These are phyloP conservation scores for Puccinia triticina DNA, from an alignment of 1,284 basidiomycete genomes.

Conservation along the genomic window DNA sequence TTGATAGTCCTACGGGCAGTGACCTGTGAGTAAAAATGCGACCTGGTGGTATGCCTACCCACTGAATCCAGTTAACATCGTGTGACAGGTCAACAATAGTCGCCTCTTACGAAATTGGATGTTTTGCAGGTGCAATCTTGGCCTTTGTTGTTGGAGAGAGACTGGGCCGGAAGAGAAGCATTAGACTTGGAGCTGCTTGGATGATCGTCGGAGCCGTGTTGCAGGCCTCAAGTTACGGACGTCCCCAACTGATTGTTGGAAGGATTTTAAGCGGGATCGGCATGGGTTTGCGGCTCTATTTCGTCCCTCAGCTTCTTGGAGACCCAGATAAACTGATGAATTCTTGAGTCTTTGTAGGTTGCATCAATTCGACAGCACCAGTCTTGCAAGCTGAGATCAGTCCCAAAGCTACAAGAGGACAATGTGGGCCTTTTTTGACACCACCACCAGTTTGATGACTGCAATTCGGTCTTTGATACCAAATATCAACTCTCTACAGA, in stretches of 20 bases:
- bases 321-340: neutral
- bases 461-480: neutral
- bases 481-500: slow-evolving; percentile 28
- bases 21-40: slow-evolving; percentile 25
- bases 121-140: slow-evolving; percentile 57
- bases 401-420: slow-evolving; percentile 58
- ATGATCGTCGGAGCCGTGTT: slow-evolving; percentile 58
- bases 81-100: slow-evolving; percentile 57
- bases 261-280: slow-evolving; percentile 50
- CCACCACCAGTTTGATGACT: neutral
- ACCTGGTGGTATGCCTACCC: neutral
- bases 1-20: slow-evolving; percentile 28
- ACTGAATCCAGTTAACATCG: slow-evolving; percentile 44
- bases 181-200: slow-evolving; percentile 57
- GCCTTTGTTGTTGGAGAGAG: slow-evolving; percentile 58
- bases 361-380: slow-evolving; percentile 59
- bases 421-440: slow-evolving; percentile 52
- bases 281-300: slow-evolving; percentile 43
- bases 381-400: slow-evolving; percentile 59
- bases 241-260: slow-evolving; percentile 57
- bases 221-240: slow-evolving; percentile 56
- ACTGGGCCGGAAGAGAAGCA: slow-evolving; percentile 57
- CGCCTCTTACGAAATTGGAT: slow-evolving; percentile 60
- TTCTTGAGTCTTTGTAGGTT: slow-evolving; percentile 53
- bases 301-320: neutral